Conservation (phyloP, 768 basidiomycete species). For the Termitomyces bulborhizus region DNA sequence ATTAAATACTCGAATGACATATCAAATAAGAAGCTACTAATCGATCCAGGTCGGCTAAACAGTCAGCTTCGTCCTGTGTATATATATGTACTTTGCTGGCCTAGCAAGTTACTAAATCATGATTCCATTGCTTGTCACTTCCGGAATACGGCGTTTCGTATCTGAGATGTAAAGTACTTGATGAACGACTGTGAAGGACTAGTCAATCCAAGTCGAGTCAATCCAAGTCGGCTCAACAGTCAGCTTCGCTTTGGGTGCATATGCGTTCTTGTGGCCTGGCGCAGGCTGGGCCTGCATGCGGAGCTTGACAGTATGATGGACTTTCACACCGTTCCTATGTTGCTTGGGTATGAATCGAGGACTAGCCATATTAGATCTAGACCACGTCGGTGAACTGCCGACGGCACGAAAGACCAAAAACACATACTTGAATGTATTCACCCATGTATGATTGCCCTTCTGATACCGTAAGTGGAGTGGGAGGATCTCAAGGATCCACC, state of each 20-base stretch:
- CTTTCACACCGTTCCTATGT: slow-evolving; percentile 28
- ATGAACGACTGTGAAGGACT: too few relatives aligned
- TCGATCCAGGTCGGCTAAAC: slow-evolving; percentile 32
- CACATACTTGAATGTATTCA: slow-evolving; percentile 14
- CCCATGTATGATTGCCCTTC: slow-evolving; percentile 23
- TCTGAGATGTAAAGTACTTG: too few relatives aligned
- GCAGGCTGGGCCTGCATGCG: slow-evolving; percentile 43
- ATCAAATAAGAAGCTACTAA: not conserved
- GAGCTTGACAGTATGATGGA: slow-evolving; percentile 45
- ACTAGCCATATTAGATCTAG: slow-evolving; percentile 25
- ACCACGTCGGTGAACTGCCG: not conserved
- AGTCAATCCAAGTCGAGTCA: slow-evolving; percentile 2
- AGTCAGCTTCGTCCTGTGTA: slow-evolving; percentile 20
- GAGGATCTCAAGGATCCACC: slow-evolving; percentile 58
- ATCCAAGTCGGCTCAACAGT: slow-evolving; percentile 29
- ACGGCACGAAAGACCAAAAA: not conserved
- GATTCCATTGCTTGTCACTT: too few relatives aligned
- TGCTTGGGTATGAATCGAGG: slow-evolving; percentile 34
- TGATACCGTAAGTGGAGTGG: slow-evolving; percentile 30
- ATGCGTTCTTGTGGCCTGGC: slow-evolving; percentile 15
- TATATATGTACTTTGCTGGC: slow-evolving; percentile 14
- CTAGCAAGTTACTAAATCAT: too few relatives aligned
- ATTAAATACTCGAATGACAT: too few relatives aligned
- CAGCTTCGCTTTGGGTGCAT: slow-evolving; percentile 23
- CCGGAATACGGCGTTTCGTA: too few relatives aligned